These are phyloP conservation scores for Ottelia alismoides DNA, from an alignment of 106 monocot species.

Conservation along the genomic window DNA sequence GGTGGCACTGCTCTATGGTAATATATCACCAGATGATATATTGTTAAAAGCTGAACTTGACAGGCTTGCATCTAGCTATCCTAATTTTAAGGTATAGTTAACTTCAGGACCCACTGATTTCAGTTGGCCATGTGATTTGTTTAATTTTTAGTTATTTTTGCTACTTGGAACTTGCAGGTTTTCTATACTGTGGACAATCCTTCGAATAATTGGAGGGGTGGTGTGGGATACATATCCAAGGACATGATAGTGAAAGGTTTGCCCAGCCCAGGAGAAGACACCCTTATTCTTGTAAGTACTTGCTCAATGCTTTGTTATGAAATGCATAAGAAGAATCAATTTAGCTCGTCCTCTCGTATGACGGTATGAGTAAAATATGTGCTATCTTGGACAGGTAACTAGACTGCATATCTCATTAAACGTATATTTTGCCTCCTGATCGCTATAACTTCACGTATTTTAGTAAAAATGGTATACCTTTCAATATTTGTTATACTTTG, in stretches of 20 bases:
- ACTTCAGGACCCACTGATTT: not conserved
- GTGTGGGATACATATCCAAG: constrained; percentile 63
- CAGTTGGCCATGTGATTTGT: no score
- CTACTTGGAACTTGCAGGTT: constrained; percentile 46
- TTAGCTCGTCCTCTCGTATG: no score
- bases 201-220: constrained; percentile 72
- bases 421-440: no score
- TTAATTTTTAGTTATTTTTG: no score
- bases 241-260: constrained; percentile 81
- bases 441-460: no score
- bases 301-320: not conserved
- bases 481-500: no score
- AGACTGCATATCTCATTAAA: no score
- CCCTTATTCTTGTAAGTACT: constrained; percentile 73
- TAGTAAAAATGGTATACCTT: no score
- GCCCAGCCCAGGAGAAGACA: constrained; percentile 63
- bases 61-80: constrained; percentile 62
- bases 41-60: constrained; percentile 81
- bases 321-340: no score
- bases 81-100: constrained; percentile 81
- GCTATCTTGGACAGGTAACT: no score
- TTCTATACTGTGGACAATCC: constrained; percentile 91
- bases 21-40: constrained; percentile 83
- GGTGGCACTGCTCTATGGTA: constrained; percentile 83
- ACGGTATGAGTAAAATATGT: no score